Evolutionary conservation across 345 rosid species (phyloP).

Genomic region (Mercurialis annua): DNA sequence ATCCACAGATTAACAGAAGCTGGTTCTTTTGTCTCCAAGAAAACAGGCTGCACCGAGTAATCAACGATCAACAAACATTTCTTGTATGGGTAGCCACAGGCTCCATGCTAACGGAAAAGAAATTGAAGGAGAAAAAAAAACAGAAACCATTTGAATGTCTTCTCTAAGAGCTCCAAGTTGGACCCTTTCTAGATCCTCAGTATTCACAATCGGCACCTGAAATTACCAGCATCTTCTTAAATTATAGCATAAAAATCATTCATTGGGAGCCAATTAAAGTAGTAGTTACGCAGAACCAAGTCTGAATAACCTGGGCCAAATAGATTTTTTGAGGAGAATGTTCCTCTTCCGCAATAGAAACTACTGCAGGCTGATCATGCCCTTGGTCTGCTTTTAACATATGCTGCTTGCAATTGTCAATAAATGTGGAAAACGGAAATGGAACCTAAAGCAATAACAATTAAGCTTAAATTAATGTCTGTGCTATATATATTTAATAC

Average conservation of each 20-base stretch:
- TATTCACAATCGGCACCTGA: slow-evolving; percentile 67
- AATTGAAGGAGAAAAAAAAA: slow-evolving; percentile 5
- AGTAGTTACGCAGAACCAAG: background rate
- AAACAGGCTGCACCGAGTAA: slow-evolving; percentile 50
- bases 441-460: slow-evolving; percentile 49
- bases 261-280: background rate
- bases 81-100: slow-evolving; percentile 7
- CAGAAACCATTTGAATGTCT: slow-evolving; percentile 55
- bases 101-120: slow-evolving; percentile 16
- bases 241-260: background rate
- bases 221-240: background rate
- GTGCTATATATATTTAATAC: too few relatives aligned
- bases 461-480: background rate
- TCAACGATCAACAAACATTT: slow-evolving; percentile 9
- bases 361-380: slow-evolving; percentile 13
- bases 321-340: slow-evolving; percentile 52
- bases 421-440: slow-evolving; percentile 65
- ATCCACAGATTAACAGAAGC: slow-evolving; percentile 89
- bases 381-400: slow-evolving; percentile 28
- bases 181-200: slow-evolving; percentile 58
- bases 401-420: slow-evolving; percentile 60
- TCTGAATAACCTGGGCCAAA: slow-evolving; percentile 79
- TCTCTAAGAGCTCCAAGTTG: slow-evolving; percentile 61
- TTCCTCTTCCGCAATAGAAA: slow-evolving; percentile 29
- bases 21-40: slow-evolving; percentile 51